Conservation (phyloP, 2,329 filamentous ascomycete species). For the Cadophora malorum region DNA sequence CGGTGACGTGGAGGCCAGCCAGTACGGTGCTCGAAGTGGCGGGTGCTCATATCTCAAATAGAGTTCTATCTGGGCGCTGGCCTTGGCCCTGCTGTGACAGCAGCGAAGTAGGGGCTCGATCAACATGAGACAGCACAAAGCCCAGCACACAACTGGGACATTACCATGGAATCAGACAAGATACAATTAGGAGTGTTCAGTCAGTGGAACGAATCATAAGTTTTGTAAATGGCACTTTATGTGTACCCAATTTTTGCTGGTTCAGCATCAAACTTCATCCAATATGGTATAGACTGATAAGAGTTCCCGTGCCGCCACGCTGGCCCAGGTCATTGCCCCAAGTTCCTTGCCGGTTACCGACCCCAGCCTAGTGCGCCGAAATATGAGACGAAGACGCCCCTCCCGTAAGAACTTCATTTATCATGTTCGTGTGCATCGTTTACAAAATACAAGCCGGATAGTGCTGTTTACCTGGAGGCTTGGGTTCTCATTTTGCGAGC, state of each 20-base stretch:
- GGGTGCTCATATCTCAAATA: slow-evolving; percentile 17
- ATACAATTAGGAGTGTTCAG: neutral
- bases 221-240: slow-evolving; percentile 18
- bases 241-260: slow-evolving; percentile 19
- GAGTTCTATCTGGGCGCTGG: slow-evolving; percentile 14
- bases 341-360: slow-evolving; percentile 17
- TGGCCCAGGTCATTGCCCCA: slow-evolving; percentile 28
- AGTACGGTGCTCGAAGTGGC: slow-evolving; percentile 5
- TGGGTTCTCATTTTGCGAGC: slow-evolving; percentile 67
- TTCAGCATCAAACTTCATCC: slow-evolving; percentile 25
- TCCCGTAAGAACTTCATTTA: slow-evolving; percentile 37
- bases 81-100: slow-evolving; percentile 14
- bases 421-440: slow-evolving; percentile 42
- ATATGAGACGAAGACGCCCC: slow-evolving; percentile 28
- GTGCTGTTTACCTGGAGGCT: slow-evolving; percentile 36
- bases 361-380: slow-evolving; percentile 18
- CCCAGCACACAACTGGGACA: slow-evolving; percentile 1
- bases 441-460: slow-evolving; percentile 31
- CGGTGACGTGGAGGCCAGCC: slow-evolving; percentile 5
- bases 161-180: neutral
- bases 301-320: slow-evolving; percentile 17
- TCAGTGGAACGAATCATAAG: neutral
- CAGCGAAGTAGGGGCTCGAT: slow-evolving; percentile 16
- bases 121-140: slow-evolving; percentile 24
- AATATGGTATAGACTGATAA: slow-evolving; percentile 36